A percentile compares a stretch with the other conserved stretches of the same genome.
Conservation (phyloP, 225 moss, liverwort and hornwort species). For the Lunularia cruciata region DNA sequence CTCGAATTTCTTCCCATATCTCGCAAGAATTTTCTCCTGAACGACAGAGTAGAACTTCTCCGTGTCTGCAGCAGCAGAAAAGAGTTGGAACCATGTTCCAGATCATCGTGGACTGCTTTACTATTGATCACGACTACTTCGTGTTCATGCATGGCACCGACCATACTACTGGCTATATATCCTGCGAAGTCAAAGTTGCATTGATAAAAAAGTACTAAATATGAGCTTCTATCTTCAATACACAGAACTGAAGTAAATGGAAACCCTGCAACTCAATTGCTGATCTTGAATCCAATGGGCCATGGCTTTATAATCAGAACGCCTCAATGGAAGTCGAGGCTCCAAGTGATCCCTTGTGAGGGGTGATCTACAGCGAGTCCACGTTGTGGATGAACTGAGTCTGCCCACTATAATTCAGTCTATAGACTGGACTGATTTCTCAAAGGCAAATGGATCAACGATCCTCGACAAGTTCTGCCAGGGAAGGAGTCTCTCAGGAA, state of each 20-base stretch:
- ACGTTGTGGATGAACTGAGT: not conserved
- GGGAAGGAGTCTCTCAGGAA: not conserved
- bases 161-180: not conserved
- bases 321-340: not conserved
- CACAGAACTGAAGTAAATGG: too few species aligned
- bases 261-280: too few species aligned
- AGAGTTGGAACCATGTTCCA: not conserved
- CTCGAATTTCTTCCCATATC: constrained; percentile 77
- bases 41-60: constrained; percentile 83
- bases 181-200: not conserved
- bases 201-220: not conserved
- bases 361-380: not conserved
- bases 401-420: not conserved
- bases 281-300: too few species aligned
- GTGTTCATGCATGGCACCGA: not conserved
- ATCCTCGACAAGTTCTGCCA: not conserved
- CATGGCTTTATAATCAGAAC: not conserved
- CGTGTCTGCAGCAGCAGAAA: constrained; percentile 60
- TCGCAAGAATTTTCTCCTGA: constrained; percentile 74
- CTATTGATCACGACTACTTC: too few species aligned
- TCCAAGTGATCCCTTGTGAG: not conserved
- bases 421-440: not conserved
- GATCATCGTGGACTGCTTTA: too few species aligned
- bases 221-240: too few species aligned
- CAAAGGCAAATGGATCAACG: not conserved